Evolutionary conservation across 1,139 yeast species (phyloP), one percentile per base, ranked within the genome.

Genomic region (Diutina siamensis): DNA sequence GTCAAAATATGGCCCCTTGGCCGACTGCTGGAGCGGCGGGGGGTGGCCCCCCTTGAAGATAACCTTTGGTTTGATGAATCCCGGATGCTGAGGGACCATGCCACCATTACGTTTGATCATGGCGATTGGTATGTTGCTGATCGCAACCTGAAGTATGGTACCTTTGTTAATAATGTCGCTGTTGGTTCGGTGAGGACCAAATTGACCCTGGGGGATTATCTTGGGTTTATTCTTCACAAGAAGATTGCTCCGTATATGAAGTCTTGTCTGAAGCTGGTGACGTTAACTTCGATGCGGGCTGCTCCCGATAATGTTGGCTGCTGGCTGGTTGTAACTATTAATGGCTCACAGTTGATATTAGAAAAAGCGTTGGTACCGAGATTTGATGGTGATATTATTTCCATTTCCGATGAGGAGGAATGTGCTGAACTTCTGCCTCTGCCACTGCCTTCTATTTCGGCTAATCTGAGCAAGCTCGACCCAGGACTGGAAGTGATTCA

Each of bases 101-200:
- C 21, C n/a, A 5, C 5, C 8, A 20, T 38, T 15, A 12, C 10
- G 19, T 25, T 7, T 9, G 15, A 25, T 4, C 19, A 38, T 13
- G 42, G 42, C 9, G 19, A 38, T 3, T 38, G 42, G 46, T 55
- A 44, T 35, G 47, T 70, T 38, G 54, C 53, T 47, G 75, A 70
- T 49, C 49, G 51, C 13, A 52, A 51, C 12, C 67, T 72, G 4
- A 67, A 71, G 28, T 70, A 68, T 54, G 75, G 75, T 1, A 69
- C 74, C 5, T 52, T 67, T 17, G 47, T 67, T 44, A 64, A 67
- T 49, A 55, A 57, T 20, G 46, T 55, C 5, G 60, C 57, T 40
- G 51, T 67, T 22, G 40, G 53, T 5, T 61, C 65, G 0, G 53
- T 46, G 15, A 53, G 57, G 54, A 15, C 18, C 18, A 18, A 3